A percentile compares a stretch with the other conserved stretches of the same genome.
Conservation (phyloP, 2,329 filamentous ascomycete genomes). For the Aspergillus felis region DNA sequence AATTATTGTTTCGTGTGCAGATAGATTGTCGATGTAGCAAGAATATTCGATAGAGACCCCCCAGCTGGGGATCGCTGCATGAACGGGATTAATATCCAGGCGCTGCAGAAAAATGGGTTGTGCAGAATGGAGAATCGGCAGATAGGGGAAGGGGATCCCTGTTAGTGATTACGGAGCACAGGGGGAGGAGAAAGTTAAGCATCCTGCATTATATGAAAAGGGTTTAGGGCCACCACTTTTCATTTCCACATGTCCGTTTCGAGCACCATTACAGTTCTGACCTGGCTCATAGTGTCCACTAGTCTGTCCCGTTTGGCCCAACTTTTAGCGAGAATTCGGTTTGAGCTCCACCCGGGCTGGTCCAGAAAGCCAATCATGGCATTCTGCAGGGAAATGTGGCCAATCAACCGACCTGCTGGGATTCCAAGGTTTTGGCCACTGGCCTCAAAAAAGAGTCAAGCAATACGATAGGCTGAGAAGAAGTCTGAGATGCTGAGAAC, state of each 20-base stretch:
- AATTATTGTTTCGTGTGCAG: neutral
- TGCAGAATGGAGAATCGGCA: neutral
- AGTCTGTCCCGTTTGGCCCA: no score
- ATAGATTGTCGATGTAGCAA: neutral
- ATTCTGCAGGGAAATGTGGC: neutral
- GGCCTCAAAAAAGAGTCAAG: no score
- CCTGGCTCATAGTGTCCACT: neutral
- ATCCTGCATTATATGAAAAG: neutral
- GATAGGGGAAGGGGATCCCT: no score
- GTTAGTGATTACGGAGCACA: neutral
- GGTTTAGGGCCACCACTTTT: neutral
- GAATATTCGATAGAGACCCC: no score
- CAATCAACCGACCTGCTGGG: neutral
- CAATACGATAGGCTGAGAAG: no score
- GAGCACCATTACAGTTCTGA: no score
- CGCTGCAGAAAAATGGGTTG: no score
- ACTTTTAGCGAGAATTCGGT: no score
- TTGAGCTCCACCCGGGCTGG: no score
- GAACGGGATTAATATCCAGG: no score
- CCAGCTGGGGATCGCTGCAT: neutral
- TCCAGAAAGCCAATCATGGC: neutral
- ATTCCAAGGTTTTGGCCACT: no score
- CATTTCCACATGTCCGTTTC: neutral
- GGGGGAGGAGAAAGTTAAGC: neutral
- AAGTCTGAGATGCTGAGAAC: no score